These are phyloP conservation scores for Fusarium sp. DNA, from an alignment of 2,329 filamentous ascomycete genomes.

Conservation along the genomic window DNA sequence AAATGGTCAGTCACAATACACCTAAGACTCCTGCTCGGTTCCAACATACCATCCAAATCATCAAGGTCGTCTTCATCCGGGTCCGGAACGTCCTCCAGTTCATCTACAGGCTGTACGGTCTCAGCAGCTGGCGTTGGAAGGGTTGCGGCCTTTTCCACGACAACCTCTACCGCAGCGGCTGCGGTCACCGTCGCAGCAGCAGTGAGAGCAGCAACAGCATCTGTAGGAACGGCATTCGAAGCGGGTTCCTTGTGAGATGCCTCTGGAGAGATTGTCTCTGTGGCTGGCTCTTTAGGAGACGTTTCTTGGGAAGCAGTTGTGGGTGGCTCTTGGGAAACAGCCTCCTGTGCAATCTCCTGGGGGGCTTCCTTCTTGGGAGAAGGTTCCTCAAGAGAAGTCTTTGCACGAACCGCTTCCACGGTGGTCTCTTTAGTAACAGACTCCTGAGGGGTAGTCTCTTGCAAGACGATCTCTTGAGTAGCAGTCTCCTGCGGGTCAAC, in stretches of 20 bases:
- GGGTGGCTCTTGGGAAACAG: too few relatives aligned
- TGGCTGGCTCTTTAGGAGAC: neutral
- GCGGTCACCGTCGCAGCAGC: conserved; percentile 28
- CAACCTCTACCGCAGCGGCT: conserved; percentile 25
- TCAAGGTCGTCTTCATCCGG: conserved; percentile 94
- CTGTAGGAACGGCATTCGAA: conserved; percentile 2
- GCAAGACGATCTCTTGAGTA: neutral
- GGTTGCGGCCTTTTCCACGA: conserved; percentile 14
- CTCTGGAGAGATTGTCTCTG: neutral
- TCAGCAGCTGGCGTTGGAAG: conserved; percentile 9
- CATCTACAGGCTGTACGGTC: conserved; percentile 17
- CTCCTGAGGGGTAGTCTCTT: conserved; percentile 10
- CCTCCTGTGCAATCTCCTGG: neutral
- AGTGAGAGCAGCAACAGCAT: conserved; percentile 19
- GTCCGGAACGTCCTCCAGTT: conserved; percentile 76
- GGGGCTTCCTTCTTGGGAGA: neutral
- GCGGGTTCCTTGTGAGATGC: neutral
- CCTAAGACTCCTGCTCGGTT: neutral
- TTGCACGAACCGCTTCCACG: too few relatives aligned
- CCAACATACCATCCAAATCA: conserved; percentile 81
- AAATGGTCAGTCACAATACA: conserved; percentile 17
- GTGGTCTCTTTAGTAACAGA: neutral
- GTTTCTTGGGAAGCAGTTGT: neutral
- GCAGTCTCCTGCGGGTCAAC: neutral
- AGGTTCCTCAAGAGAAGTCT: neutral